A percentile compares a stretch with the other conserved stretches of the same genome.
These are phyloP conservation scores for Globisporangium camurandrum DNA, from an alignment of 352 stramenopile species.

Conservation along the genomic window DNA sequence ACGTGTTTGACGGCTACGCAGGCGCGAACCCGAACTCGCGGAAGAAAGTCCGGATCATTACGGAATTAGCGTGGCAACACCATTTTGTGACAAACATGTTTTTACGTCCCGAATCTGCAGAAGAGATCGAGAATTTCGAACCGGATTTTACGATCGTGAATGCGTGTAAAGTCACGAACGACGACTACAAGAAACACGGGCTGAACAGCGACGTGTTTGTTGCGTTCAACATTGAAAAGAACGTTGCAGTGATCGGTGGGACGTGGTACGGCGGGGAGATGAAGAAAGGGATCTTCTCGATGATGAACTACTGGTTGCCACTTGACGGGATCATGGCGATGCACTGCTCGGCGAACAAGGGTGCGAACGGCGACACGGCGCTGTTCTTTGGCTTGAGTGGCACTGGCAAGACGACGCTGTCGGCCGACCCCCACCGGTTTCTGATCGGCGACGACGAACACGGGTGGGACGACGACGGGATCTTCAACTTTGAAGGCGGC, in stretches of 20 bases:
- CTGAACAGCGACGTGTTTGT: conserved; percentile 96
- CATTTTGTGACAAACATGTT: conserved; percentile 98
- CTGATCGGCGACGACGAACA: conserved; percentile 90
- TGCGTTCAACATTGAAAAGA: conserved; percentile 96
- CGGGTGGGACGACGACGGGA: conserved; percentile 95
- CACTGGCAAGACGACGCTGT: conserved; percentile 89
- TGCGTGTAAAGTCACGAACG: conserved; percentile 93
- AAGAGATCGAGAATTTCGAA: conserved; percentile 90
- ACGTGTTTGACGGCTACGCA: conserved; percentile 96
- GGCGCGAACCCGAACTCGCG: conserved; percentile 88
- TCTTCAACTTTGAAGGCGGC: conserved; percentile 99
- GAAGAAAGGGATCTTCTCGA: conserved; percentile 98
- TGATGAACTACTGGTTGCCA: conserved; percentile 99
- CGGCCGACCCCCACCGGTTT: conserved; percentile 82
- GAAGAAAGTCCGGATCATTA: conserved; percentile 97
- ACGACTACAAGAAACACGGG: conserved; percentile 91
- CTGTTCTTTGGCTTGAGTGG: conserved; percentile 96
- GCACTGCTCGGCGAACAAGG: conserved; percentile 98
- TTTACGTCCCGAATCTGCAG: conserved; percentile 71
- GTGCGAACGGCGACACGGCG: conserved; percentile 93
- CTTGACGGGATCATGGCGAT: conserved; percentile 95
- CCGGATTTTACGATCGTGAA: conserved; percentile 98
- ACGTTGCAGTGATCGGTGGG: conserved; percentile 92
- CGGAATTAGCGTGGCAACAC: conserved; percentile 97
- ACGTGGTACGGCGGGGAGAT: conserved; percentile 98